Conservation (phyloP, 2,329 filamentous ascomycete genomes). For the Ophiocordyceps sinensis region DNA sequence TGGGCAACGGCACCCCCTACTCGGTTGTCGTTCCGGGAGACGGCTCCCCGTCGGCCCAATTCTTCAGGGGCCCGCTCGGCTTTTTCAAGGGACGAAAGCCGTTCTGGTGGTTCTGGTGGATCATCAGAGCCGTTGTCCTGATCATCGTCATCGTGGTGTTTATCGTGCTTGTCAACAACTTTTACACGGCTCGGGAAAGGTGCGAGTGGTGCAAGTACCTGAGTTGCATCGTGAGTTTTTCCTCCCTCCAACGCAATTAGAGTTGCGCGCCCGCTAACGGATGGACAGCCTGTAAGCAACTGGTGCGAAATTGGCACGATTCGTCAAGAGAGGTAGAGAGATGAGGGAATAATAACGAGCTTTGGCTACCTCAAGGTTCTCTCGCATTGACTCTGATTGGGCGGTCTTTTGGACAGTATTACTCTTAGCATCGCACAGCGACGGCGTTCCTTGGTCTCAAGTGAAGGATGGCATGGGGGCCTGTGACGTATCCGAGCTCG, state of each 20-base stretch:
- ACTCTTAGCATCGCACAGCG: slow-evolving; percentile 15
- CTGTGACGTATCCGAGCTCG: too few species aligned
- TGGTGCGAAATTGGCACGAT: slow-evolving; percentile 46
- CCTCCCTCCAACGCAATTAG: background rate
- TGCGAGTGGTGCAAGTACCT: slow-evolving; percentile 94
- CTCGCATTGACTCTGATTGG: background rate
- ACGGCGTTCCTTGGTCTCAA: slow-evolving; percentile 14
- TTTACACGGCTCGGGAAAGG: slow-evolving; percentile 62
- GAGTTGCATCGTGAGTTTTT: slow-evolving; percentile 67
- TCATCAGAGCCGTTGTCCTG: slow-evolving; percentile 64
- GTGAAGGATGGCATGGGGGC: too few species aligned
- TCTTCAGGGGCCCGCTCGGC: slow-evolving; percentile 48
- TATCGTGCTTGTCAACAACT: slow-evolving; percentile 77
- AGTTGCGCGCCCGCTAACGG: slow-evolving; percentile 8
- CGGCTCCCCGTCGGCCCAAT: slow-evolving; percentile 33
- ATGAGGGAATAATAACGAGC: too few species aligned
- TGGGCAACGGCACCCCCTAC: slow-evolving; percentile 59
- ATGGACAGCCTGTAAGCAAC: slow-evolving; percentile 42
- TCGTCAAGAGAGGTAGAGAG: slow-evolving; percentile 6
- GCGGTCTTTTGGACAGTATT: slow-evolving; percentile 3
- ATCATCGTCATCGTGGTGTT: slow-evolving; percentile 74
- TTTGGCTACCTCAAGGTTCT: too few species aligned
- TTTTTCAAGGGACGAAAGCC: slow-evolving; percentile 91
- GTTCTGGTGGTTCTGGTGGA: slow-evolving; percentile 97
- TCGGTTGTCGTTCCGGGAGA: slow-evolving; percentile 44